These are phyloP conservation scores for Elsinoe ampelina DNA, from an alignment of 2,329 filamentous ascomycete species.

Conservation along the genomic window DNA sequence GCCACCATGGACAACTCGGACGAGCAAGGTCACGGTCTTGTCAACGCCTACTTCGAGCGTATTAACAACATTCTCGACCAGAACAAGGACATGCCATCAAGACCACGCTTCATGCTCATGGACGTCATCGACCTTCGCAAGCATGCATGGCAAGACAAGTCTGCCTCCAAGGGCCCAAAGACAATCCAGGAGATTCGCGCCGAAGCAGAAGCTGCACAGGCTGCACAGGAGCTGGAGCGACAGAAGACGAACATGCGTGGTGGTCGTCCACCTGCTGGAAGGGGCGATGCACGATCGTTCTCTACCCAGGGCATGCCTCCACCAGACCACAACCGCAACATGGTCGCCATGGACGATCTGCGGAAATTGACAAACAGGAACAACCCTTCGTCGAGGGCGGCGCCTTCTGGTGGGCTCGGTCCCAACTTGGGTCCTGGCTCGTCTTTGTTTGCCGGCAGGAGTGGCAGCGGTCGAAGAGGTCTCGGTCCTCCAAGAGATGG, in stretches of 20 bases:
- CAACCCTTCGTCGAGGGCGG: no score
- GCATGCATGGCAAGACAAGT: slow-evolving; percentile 74
- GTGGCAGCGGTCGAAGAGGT: slow-evolving; percentile 73
- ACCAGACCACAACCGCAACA: slow-evolving; percentile 62
- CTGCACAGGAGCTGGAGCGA: slow-evolving; percentile 64
- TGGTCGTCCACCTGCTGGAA: slow-evolving; percentile 63
- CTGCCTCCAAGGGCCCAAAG: slow-evolving; percentile 94
- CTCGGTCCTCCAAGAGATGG: slow-evolving; percentile 67
- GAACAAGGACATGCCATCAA: slow-evolving; percentile 65
- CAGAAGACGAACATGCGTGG: slow-evolving; percentile 53
- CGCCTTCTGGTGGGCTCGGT: slow-evolving; percentile 36
- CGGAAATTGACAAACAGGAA: slow-evolving; percentile 50
- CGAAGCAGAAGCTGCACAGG: slow-evolving; percentile 68
- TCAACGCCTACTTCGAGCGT: slow-evolving; percentile 88
- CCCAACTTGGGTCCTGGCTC: slow-evolving; percentile 68
- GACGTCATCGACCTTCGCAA: slow-evolving; percentile 80
- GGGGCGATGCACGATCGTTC: slow-evolving; percentile 80
- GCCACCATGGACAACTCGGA: slow-evolving; percentile 69
- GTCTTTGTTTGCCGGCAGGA: slow-evolving; percentile 71
- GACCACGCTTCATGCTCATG: slow-evolving; percentile 93
- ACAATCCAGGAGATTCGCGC: slow-evolving; percentile 87
- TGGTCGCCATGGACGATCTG: slow-evolving; percentile 84
- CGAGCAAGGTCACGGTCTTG: slow-evolving; percentile 71
- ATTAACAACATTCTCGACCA: slow-evolving; percentile 75
- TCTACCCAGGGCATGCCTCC: slow-evolving; percentile 58